A percentile compares a stretch with the other conserved stretches of the same genome.
Conservation (phyloP, 2,329 filamentous ascomycete genomes). For the Fonsecaea pugnacius region DNA sequence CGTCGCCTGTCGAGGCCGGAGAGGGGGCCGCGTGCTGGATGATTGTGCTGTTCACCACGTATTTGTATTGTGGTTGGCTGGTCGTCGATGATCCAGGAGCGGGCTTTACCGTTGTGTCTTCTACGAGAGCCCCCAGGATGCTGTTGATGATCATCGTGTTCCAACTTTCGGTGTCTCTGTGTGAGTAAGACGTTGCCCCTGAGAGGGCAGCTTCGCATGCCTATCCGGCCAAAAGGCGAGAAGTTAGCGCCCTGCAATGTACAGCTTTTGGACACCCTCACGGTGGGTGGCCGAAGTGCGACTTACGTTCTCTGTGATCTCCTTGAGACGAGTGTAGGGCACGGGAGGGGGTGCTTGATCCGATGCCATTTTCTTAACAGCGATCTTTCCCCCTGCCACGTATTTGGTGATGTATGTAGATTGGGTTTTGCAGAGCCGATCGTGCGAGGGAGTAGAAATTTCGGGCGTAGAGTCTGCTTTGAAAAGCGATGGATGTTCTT, state of each 20-base stretch:
- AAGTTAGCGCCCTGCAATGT: conserved; percentile 1
- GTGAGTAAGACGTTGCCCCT: conserved; percentile 79
- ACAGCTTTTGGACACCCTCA: background rate
- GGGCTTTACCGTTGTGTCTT: conserved; percentile 47
- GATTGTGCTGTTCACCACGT: conserved; percentile 96
- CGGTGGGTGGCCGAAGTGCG: background rate
- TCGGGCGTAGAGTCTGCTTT: background rate
- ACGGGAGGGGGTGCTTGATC: conserved; percentile 64
- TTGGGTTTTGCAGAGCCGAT: conserved; percentile 21
- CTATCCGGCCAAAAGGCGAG: conserved; percentile 51
- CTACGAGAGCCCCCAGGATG: conserved; percentile 48
- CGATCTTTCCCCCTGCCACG: conserved; percentile 22
- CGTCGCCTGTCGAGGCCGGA: conserved; percentile 58
- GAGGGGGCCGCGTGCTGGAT: conserved; percentile 76
- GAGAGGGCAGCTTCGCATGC: conserved; percentile 81
- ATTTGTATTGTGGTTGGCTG: conserved; percentile 73
- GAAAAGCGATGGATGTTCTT: background rate
- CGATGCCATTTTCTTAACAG: conserved; percentile 33
- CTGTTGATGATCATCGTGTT: conserved; percentile 89
- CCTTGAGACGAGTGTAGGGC: conserved; percentile 74
- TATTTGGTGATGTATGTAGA: conserved; percentile 18
- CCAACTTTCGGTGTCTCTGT: conserved; percentile 82
- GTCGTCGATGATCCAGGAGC: conserved; percentile 42
- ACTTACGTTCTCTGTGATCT: conserved; percentile 82
- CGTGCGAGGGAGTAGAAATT: background rate